A percentile compares a stretch with the other conserved stretches of the same genome.
Evolutionary conservation across 2,329 filamentous ascomycete genomes (phyloP).

Genomic region (Dactylellina cionopaga): DNA sequence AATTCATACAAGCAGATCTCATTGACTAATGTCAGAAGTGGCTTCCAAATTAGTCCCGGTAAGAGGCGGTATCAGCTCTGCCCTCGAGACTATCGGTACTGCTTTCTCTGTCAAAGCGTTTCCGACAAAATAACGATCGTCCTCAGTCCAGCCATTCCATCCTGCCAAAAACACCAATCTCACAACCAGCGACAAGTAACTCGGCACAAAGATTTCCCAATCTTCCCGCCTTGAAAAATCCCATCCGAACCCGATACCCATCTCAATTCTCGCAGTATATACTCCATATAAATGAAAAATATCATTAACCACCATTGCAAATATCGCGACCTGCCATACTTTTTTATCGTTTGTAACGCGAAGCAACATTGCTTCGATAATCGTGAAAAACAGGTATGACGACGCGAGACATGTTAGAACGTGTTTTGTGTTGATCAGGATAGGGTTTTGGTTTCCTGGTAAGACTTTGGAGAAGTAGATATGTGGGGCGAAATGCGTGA

Average conservation of each 20-base stretch:
- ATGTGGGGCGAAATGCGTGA: not conserved
- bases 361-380: not conserved
- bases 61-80: too few relatives aligned
- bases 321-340: not conserved
- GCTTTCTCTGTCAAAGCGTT: too few relatives aligned
- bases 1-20: too few relatives aligned
- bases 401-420: not conserved
- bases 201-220: not conserved
- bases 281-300: not conserved
- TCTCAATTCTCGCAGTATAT: not conserved
- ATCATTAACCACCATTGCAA: not conserved
- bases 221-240: too few relatives aligned
- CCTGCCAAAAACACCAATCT: not conserved
- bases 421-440: not conserved
- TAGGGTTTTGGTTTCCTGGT: not conserved
- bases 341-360: not conserved
- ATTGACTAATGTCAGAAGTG: too few relatives aligned
- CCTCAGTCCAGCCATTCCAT: not conserved
- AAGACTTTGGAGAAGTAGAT: not conserved
- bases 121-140: too few relatives aligned
- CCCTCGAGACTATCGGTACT: too few relatives aligned
- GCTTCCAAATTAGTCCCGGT: too few relatives aligned
- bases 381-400: not conserved
- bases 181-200: not conserved
- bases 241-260: not conserved